phyloP scores from a whole-genome alignment of 83 land plant species.

The Thuja plicata region DNA sequence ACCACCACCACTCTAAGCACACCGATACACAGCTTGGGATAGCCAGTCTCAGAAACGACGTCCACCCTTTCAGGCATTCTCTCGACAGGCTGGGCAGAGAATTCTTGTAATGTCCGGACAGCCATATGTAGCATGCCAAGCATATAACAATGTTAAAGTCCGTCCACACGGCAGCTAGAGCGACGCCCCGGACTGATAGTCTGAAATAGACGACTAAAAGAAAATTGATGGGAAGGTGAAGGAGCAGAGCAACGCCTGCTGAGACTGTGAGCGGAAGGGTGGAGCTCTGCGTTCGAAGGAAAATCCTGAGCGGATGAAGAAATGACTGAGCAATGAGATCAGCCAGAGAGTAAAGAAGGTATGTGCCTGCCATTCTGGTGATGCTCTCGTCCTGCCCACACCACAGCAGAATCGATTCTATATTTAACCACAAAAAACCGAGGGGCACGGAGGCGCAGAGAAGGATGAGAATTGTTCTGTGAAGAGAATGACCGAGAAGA shows the following conservation, averaged over 20 bases:
- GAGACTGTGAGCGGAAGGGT: constrained; percentile 35
- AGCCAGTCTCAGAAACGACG: constrained; percentile 21
- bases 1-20: constrained; percentile 53
- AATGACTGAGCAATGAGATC: constrained; percentile 40
- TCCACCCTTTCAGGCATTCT: constrained; percentile 33
- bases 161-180: constrained; percentile 31
- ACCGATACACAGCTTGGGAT: constrained; percentile 34
- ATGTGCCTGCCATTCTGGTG: constrained; percentile 10
- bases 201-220: constrained; percentile 25
- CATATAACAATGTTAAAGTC: constrained; percentile 25
- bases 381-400: constrained; percentile 15
- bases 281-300: constrained; percentile 42
- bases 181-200: constrained; percentile 32
- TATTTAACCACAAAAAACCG: constrained; percentile 18
- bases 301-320: constrained; percentile 48
- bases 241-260: constrained; percentile 22
- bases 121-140: constrained; percentile 15
- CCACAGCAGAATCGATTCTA: constrained; percentile 10
- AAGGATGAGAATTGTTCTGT: constrained; percentile 23
- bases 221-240: constrained; percentile 34
- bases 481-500: constrained; percentile 23
- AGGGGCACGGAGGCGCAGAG: neutral
- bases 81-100: constrained; percentile 24
- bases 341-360: constrained; percentile 10
- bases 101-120: constrained; percentile 21